phyloP scores from a whole-genome alignment of 2,329 filamentous ascomycete genomes.

The Pyrenophora teres region DNA sequence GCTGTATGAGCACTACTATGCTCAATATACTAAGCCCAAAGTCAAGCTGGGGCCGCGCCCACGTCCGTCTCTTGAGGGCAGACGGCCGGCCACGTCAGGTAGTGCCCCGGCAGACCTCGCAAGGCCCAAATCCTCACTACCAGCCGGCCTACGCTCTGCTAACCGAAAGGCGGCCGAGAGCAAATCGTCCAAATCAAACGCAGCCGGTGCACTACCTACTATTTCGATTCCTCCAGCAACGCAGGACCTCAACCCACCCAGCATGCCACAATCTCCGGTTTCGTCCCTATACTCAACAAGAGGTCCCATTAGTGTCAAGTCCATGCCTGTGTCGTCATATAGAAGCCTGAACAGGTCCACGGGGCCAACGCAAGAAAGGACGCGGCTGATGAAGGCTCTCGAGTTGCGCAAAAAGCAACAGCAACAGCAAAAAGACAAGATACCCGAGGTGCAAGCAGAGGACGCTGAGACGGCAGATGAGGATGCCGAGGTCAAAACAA shows the following conservation, averaged over 20 bases:
- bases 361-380: constrained; percentile 84
- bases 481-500: not conserved
- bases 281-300: constrained; percentile 47
- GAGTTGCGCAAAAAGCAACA: constrained; percentile 86
- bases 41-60: constrained; percentile 89
- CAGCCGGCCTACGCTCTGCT: constrained; percentile 71
- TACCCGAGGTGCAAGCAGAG: constrained; percentile 5
- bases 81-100: constrained; percentile 64
- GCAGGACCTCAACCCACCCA: constrained; percentile 42
- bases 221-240: constrained; percentile 41
- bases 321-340: constrained; percentile 50
- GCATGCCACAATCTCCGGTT: constrained; percentile 44
- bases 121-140: constrained; percentile 78
- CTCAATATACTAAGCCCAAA: constrained; percentile 71
- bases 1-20: constrained; percentile 54
- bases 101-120: constrained; percentile 50
- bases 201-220: constrained; percentile 34
- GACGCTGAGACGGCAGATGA: not conserved
- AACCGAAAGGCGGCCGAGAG: constrained; percentile 37
- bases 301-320: constrained; percentile 49
- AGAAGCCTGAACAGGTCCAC: constrained; percentile 48
- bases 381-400: constrained; percentile 90
- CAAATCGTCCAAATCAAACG: constrained; percentile 45
- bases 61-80: constrained; percentile 73
- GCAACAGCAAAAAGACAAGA: constrained; percentile 37